Evolutionary conservation across 768 basidiomycete genomes (phyloP).

Genomic region (Leccinum disarticulatum): DNA sequence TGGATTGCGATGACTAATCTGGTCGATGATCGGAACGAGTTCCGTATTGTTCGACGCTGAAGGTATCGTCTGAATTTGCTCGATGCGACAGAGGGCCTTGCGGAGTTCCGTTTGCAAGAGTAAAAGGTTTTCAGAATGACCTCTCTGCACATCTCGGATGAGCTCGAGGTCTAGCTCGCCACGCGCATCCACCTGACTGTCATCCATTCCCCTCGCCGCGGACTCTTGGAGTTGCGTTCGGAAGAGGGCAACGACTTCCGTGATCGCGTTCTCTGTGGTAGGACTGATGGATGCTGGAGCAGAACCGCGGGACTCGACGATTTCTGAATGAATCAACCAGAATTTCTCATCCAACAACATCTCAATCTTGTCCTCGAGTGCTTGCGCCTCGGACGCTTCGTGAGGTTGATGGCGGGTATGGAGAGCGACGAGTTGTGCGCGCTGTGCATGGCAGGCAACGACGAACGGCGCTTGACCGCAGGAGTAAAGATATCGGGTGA

Average conservation of each 20-base stretch:
- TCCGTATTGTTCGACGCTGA: conserved; percentile 27
- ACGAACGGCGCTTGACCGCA: conserved; percentile 52
- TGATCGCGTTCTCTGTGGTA: conserved; percentile 59
- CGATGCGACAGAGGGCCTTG: conserved; percentile 46
- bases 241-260: conserved; percentile 67
- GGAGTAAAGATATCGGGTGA: conserved; percentile 44
- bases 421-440: conserved; percentile 45
- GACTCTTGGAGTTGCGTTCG: conserved; percentile 66
- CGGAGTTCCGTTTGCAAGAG: conserved; percentile 61
- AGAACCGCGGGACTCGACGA: conserved; percentile 27
- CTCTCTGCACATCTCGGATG: conserved; percentile 68
- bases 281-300: conserved; percentile 37
- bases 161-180: conserved; percentile 80
- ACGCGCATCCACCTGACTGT: conserved; percentile 66
- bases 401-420: conserved; percentile 49
- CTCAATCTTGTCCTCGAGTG: conserved; percentile 60
- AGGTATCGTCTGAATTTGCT: conserved; percentile 23
- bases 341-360: conserved; percentile 72
- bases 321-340: conserved; percentile 45
- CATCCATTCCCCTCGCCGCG: conserved; percentile 54
- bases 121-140: conserved; percentile 58
- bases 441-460: conserved; percentile 54
- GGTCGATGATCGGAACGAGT: conserved; percentile 51
- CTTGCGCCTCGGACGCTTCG: conserved; percentile 55
- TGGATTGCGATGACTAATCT: conserved; percentile 55